Conservation (phyloP, 768 basidiomycete genomes). For the Amyloporia xantha region DNA sequence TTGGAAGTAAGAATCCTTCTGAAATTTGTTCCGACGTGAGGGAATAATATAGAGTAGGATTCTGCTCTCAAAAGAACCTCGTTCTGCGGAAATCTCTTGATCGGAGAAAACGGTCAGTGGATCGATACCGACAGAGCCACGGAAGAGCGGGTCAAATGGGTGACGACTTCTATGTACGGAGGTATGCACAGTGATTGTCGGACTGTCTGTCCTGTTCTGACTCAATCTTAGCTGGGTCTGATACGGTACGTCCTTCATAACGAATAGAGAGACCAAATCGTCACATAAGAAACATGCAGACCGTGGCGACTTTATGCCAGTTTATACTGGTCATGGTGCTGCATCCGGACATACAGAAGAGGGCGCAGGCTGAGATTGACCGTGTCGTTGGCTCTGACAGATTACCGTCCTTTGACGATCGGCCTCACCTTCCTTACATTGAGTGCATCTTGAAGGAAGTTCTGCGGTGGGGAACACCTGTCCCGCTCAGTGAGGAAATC, state of each 20-base stretch:
- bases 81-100: neutral
- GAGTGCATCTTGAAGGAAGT: slow-evolving; percentile 7
- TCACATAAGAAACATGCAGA: no score
- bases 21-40: no score
- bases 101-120: neutral
- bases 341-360: neutral
- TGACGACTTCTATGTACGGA: neutral
- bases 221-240: neutral
- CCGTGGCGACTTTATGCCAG: neutral
- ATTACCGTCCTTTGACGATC: slow-evolving; percentile 3
- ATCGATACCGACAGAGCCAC: neutral
- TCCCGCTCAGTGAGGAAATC: neutral
- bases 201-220: neutral
- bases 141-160: neutral
- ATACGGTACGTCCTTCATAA: neutral
- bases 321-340: slow-evolving; percentile 8
- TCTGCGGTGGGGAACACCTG: neutral
- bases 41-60: no score
- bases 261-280: no score
- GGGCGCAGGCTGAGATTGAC: slow-evolving; percentile 5
- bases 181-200: no score
- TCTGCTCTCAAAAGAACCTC: neutral
- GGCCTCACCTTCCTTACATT: slow-evolving; percentile 1
- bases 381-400: neutral
- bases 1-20: neutral